phyloP scores from a whole-genome alignment of 2,329 filamentous ascomycete genomes.

The Fusarium nurragi region DNA sequence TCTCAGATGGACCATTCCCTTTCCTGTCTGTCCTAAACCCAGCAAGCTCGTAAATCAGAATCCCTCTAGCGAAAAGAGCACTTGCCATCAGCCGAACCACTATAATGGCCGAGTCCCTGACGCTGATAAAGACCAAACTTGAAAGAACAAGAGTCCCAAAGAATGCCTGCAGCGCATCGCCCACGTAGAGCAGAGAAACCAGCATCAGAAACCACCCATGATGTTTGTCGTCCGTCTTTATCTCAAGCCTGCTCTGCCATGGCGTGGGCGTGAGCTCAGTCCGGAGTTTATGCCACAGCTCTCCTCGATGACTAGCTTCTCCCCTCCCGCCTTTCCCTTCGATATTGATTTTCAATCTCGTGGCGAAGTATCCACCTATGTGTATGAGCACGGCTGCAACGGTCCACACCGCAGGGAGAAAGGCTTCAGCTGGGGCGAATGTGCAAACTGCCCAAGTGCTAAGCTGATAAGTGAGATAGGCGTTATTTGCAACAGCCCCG shows the following conservation, averaged over 20 bases:
- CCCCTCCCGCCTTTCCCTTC: background rate
- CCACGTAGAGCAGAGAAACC: constrained; percentile 15
- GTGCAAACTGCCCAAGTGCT: constrained; percentile 26
- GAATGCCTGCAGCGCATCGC: constrained; percentile 22
- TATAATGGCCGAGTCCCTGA: constrained; percentile 19
- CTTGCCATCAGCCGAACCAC: constrained; percentile 21
- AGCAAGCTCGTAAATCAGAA: constrained; percentile 24
- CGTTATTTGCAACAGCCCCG: constrained; percentile 27
- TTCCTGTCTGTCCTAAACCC: constrained; percentile 11
- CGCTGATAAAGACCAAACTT: constrained; percentile 31
- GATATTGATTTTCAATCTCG: constrained; percentile 1
- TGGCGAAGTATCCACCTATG: background rate
- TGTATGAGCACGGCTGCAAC: constrained; percentile 2
- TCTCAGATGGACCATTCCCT: background rate
- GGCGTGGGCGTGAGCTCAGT: constrained; percentile 10
- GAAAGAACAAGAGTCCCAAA: constrained; percentile 26
- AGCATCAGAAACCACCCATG: constrained; percentile 16
- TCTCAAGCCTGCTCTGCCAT: constrained; percentile 4
- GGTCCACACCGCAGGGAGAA: constrained; percentile 24
- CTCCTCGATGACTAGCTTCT: background rate
- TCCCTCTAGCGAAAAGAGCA: constrained; percentile 11
- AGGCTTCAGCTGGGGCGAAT: constrained; percentile 23
- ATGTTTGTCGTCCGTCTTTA: background rate
- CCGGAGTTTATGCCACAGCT: background rate
- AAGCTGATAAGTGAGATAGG: constrained; percentile 23